Conservation (phyloP, 176 grass and related monocot genomes). For the Melocanna baccifera region DNA sequence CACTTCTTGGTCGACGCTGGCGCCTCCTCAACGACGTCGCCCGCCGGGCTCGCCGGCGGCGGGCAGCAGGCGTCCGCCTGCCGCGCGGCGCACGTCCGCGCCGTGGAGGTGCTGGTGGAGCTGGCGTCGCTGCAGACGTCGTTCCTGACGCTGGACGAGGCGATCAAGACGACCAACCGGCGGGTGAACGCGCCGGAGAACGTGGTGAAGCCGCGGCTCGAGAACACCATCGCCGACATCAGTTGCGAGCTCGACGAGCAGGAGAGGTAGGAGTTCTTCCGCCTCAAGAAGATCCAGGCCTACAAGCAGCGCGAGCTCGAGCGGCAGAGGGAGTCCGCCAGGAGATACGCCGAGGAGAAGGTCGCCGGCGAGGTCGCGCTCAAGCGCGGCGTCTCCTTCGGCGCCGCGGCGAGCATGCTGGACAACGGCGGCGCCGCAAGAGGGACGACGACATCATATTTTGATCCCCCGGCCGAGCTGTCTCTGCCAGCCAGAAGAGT, state of each 20-base stretch:
- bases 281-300: conserved; percentile 79
- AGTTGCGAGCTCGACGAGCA: conserved; percentile 70
- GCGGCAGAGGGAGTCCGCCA: conserved; percentile 43
- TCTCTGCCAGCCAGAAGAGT: no score
- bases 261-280: conserved; percentile 92
- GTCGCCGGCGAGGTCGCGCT: conserved; percentile 43
- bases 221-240: conserved; percentile 83
- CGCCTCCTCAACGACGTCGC: not conserved
- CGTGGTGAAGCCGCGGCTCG: conserved; percentile 64
- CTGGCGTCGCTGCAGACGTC: conserved; percentile 82
- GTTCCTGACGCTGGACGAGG: conserved; percentile 77
- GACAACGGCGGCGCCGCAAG: conserved; percentile 17
- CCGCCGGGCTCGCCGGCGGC: conserved; percentile 62
- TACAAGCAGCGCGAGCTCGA: conserved; percentile 59
- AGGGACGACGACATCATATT: conserved; percentile 82
- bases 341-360: conserved; percentile 49
- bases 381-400: conserved; percentile 58
- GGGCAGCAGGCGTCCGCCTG: conserved; percentile 74
- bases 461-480: conserved; percentile 9
- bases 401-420: conserved; percentile 47
- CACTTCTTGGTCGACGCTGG: conserved; percentile 31
- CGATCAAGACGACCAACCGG: conserved; percentile 83
- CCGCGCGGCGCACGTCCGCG: conserved; percentile 50
- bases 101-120: conserved; percentile 70
- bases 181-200: conserved; percentile 75